Base-by-base conservation (phyloP, 192 early-diverging fungal genomes). In the Lobosporangium transversale region DNA sequence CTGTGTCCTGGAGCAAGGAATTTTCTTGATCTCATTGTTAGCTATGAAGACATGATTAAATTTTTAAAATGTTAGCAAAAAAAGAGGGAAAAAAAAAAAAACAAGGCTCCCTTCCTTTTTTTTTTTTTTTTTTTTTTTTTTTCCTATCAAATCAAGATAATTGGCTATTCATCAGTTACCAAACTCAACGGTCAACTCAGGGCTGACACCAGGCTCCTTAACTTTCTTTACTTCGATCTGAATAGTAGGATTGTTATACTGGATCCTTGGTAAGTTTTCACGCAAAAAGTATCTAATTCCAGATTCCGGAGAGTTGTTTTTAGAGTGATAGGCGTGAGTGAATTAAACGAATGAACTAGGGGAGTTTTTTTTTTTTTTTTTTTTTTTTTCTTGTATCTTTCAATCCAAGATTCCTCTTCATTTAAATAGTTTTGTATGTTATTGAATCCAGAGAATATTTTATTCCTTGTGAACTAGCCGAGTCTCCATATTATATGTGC, bases 211-310 rank as follows among this genome's bases (percentile, higher is more conserved):
- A 10, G 78, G 44, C 33, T 86, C 78, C 53, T 78, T 29, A 14
- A 68, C 68, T 51, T 81, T 84, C 0, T 55, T 59, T 40, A 88
- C 62, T 52, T 84, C 83, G 56, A 83, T 81, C 24, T 65, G 61
- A 21, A 88, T 63, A 10, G 47, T 15, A 3, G 86, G 86, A 55
- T 88, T 88, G 68, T 85, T 84, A 43, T 86, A 88, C 32, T 81
- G 79, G 37, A 88, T 79, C 45, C 83, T 68, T 20, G 86, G 86
- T 53, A 88, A 64, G 50, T 80, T 83, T 51, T 86, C 81, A 23
- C 81, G 81, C 29, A 79, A 61, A 43, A 88, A 86, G 62, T 84
- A 78, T 81, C 85, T 88, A 75, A 2, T 35, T 2, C 3, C 30
- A 30, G 5, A 23, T 21, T 53, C 4, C 11, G 27, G 14, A 7